Evolutionary conservation across 352 stramenopile genomes (phyloP), one percentile per base, ranked within the genome.

Genomic region (Bremia lactucae): DNA sequence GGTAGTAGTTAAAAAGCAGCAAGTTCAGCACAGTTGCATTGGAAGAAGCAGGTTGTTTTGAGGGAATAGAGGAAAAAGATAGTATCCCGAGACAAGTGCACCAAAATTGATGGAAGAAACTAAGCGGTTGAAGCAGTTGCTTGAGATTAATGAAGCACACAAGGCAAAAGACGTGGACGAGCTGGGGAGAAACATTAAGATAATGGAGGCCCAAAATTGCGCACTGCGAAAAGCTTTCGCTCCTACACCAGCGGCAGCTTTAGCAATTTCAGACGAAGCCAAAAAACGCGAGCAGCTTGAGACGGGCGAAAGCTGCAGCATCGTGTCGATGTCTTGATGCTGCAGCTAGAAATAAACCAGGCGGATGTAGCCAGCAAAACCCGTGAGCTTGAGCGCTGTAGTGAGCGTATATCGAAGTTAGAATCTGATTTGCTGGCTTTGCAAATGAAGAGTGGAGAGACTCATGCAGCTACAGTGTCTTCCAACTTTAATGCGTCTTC

Each of bases 131-230:
- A 74, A 74, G 49, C 44, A 40, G n/a, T 29, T 65, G 16, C 31
- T 87, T 6, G 74, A 87, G 42, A 77, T 87, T 19, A 65, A 71
- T 28, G 60, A 66, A 11, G 64, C 79, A 15, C 53, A 44, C 18
- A 65, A 86, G 36, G 56, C 59, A 9, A 65, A 62, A 2, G 36
- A 46, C 2, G 48, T 83, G 1, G 73, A 87, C 31, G 64, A 68
- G 13, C 39, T 87, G 13, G 71, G 83, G 41, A 75, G 72, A 47
- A 76, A 83, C 40, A 49, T 90, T 18, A 78, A 83, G 21, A 55
- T 91, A 0, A 47, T 90, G 0, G 58, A 90, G 31, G 78, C 76
- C 2, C 75, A 94, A 38, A 94, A 94, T 26, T 37, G 73, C n/a
- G 84, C 78, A n/a, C 31, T 94, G 9, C 75, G 74, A 6, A 65